phyloP scores from a whole-genome alignment of 2,329 filamentous ascomycete species.

The Pochonia chlamydosporia region DNA sequence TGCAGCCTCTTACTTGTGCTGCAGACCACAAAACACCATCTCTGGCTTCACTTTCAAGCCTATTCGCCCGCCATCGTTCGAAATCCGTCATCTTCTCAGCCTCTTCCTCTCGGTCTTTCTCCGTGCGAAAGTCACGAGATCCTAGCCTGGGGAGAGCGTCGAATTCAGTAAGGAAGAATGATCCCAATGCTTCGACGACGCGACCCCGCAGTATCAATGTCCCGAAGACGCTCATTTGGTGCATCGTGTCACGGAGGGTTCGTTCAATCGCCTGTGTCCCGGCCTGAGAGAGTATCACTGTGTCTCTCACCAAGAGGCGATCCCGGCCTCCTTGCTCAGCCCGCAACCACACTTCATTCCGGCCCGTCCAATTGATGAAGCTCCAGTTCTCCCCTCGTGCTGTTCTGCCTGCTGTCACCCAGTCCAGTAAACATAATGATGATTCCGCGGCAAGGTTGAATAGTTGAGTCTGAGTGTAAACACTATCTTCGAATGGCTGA shows the following conservation, averaged over 20 bases:
- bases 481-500: slow-evolving; percentile 79
- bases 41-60: slow-evolving; percentile 52
- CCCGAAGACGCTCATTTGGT: slow-evolving; percentile 70
- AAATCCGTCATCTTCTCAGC: slow-evolving; percentile 30
- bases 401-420: slow-evolving; percentile 83
- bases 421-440: slow-evolving; percentile 80
- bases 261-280: slow-evolving; percentile 32
- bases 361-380: slow-evolving; percentile 69
- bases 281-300: slow-evolving; percentile 65
- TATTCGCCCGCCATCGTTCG: slow-evolving; percentile 47
- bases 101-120: slow-evolving; percentile 39
- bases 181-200: slow-evolving; percentile 57
- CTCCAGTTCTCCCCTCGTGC: slow-evolving; percentile 89
- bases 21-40: slow-evolving; percentile 74
- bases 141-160: slow-evolving; percentile 74
- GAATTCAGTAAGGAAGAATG: slow-evolving; percentile 78
- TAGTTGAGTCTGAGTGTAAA: slow-evolving; percentile 77
- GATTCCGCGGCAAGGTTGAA: slow-evolving; percentile 57
- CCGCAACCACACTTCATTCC: slow-evolving; percentile 76
- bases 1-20: slow-evolving; percentile 72
- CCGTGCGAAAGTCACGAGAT: slow-evolving; percentile 65
- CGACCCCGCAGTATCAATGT: slow-evolving; percentile 78
- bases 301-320: slow-evolving; percentile 77
- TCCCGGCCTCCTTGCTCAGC: slow-evolving; percentile 27
- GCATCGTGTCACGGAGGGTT: slow-evolving; percentile 58